A percentile compares a stretch with the other conserved stretches of the same genome.
Conservation (phyloP, 768 basidiomycete genomes). For the Tulasnella sp. region DNA sequence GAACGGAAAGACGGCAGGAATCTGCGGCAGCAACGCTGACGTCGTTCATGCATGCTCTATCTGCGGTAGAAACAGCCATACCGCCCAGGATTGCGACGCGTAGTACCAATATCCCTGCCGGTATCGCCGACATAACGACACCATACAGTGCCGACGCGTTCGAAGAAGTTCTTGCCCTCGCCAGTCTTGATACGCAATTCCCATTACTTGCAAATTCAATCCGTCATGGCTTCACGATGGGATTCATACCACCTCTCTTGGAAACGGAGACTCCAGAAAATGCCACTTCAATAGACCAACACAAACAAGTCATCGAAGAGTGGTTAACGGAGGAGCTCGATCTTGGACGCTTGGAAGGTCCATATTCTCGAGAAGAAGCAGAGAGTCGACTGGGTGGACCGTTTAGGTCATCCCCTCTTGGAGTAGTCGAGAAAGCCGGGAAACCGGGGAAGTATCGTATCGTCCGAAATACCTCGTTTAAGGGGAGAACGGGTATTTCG, state of each 20-base stretch:
- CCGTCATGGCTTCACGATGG: neutral
- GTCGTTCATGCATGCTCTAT: neutral
- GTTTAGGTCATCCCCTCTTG: constrained; percentile 10
- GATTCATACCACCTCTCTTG: constrained; percentile 9
- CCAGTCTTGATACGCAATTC: neutral
- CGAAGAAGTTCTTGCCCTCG: neutral
- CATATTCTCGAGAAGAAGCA: neutral
- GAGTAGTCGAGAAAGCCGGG: constrained; percentile 4
- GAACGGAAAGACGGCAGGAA: neutral
- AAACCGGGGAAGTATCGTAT: constrained; percentile 22
- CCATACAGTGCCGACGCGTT: neutral
- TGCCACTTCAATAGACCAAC: constrained; percentile 18
- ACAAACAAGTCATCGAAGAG: constrained; percentile 11
- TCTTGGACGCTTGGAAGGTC: constrained; percentile 11
- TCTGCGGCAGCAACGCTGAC: neutral
- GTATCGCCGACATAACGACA: neutral
- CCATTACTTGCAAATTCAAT: neutral
- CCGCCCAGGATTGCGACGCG: neutral
- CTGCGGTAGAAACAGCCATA: neutral
- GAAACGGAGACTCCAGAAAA: constrained; percentile 16
- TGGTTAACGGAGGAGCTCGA: constrained; percentile 4
- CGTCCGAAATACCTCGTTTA: constrained; percentile 15
- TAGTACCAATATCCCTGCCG: neutral
- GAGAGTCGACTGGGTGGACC: neutral
- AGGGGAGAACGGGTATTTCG: neutral